Percentiles rank a stretch among this genome's conserved stretches.
These are phyloP conservation scores for Aspergillus coremiiformis DNA, from an alignment of 495 filamentous ascomycete genomes.

Conservation along the genomic window DNA sequence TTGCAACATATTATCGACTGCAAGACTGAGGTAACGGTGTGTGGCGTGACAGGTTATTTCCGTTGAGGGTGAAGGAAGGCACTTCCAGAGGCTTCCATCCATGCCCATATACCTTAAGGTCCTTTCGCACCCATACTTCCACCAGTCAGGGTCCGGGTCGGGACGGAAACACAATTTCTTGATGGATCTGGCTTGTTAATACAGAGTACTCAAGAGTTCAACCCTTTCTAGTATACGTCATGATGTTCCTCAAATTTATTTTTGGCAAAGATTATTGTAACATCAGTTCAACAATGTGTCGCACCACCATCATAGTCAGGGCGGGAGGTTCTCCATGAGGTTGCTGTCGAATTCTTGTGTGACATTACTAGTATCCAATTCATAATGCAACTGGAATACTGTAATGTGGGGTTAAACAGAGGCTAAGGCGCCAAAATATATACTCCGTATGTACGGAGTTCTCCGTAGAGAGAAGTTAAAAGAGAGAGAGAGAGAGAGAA, in stretches of 20 bases:
- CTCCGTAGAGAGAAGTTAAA: too few relatives aligned
- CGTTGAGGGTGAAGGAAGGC: not conserved
- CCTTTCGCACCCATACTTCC: too few relatives aligned
- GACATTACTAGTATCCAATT: not conserved
- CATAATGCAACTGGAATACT: not conserved
- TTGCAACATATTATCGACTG: not conserved
- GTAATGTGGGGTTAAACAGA: not conserved
- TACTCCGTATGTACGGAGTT: too few relatives aligned
- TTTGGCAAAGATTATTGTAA: not conserved
- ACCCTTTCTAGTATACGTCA: constrained; percentile 10
- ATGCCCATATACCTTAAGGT: too few relatives aligned
- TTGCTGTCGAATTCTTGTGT: not conserved
- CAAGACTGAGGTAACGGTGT: not conserved
- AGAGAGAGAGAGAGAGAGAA: not conserved
- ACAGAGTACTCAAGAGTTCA: not conserved
- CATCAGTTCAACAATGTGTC: not conserved
- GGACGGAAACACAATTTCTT: not conserved
- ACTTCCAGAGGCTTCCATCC: too few relatives aligned
- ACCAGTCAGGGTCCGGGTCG: not conserved
- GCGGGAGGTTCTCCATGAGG: not conserved
- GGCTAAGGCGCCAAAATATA: not conserved
- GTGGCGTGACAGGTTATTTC: constrained; percentile 5
- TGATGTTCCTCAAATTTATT: not conserved
- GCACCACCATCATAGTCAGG: not conserved
- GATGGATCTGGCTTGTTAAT: constrained; percentile 3